A percentile compares a stretch with the other conserved stretches of the same genome.
Conservation (phyloP, 2,329 filamentous ascomycete species). For the Fusarium anthophilum region DNA sequence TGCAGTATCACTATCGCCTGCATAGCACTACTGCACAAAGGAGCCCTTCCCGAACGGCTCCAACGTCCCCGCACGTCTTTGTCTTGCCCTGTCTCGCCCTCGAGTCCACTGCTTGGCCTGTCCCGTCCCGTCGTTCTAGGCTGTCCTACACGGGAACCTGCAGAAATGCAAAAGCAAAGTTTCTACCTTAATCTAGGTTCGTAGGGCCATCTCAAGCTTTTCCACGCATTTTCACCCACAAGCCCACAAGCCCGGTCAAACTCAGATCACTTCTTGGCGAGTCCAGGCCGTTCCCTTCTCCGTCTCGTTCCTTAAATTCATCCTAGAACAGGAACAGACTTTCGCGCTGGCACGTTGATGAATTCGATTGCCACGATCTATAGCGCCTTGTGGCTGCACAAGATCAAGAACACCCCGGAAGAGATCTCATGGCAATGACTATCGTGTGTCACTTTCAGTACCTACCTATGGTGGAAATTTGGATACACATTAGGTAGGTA, state of each 20-base stretch:
- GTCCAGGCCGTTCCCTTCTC: slow-evolving; percentile 25
- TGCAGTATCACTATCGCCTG: slow-evolving; percentile 27
- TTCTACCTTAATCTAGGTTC: neutral
- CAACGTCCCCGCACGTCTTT: slow-evolving; percentile 11
- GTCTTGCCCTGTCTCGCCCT: neutral
- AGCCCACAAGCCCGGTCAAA: slow-evolving; percentile 22
- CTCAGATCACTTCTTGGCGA: slow-evolving; percentile 10
- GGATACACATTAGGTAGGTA: too few species aligned
- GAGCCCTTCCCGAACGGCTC: slow-evolving; percentile 6
- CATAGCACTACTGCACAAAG: slow-evolving; percentile 22
- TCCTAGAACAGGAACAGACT: slow-evolving; percentile 25
- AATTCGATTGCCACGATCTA: slow-evolving; percentile 25
- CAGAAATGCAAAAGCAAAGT: slow-evolving; percentile 23
- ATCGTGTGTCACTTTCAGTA: neutral
- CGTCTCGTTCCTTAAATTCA: slow-evolving; percentile 2
- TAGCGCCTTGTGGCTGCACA: slow-evolving; percentile 1
- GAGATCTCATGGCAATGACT: neutral
- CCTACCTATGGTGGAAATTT: neutral
- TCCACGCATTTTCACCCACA: slow-evolving; percentile 13
- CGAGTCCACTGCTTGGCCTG: neutral
- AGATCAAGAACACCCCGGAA: neutral
- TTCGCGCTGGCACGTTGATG: slow-evolving; percentile 19
- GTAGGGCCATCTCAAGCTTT: slow-evolving; percentile 19
- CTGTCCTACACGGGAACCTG: slow-evolving; percentile 26
- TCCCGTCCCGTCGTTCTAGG: neutral